phyloP scores from a whole-genome alignment of 108 stramenopile genomes.

The Phaeodactylum tricornutum region DNA sequence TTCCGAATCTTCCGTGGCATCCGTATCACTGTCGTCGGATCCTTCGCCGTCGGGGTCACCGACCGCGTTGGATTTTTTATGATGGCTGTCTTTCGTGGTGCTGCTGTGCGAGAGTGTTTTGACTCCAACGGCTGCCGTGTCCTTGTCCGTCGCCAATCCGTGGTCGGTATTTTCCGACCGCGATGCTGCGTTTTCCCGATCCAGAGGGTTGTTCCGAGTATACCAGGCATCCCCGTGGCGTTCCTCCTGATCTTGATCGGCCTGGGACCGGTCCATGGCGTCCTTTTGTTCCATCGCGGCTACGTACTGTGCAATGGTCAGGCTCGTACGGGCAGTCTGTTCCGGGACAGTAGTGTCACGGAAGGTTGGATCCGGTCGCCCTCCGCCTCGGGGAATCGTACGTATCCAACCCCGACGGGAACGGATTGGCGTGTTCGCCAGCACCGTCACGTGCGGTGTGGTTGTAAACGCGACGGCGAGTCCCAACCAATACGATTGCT shows the following conservation, averaged over 20 bases:
- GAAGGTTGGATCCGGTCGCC: too few species aligned
- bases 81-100: not conserved
- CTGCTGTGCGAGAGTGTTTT: not conserved
- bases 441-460: too few species aligned
- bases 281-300: too few species aligned
- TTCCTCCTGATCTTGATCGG: not conserved
- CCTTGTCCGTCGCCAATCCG: not conserved
- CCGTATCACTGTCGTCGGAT: constrained; percentile 39
- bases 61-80: constrained; percentile 61
- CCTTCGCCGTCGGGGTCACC: constrained; percentile 71
- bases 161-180: not conserved
- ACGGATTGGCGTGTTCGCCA: too few species aligned
- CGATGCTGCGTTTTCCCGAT: not conserved
- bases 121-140: not conserved
- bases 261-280: not conserved
- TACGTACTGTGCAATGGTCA: too few species aligned
- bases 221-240: not conserved
- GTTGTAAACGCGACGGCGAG: too few species aligned
- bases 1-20: constrained; percentile 27
- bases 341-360: too few species aligned
- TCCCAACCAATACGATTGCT: too few species aligned
- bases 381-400: too few species aligned
- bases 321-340: too few species aligned
- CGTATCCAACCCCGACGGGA: too few species aligned
- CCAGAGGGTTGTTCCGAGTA: not conserved